Base-by-base conservation (phyloP, 805 yeast genomes). In the Kuraishia piskuri region DNA sequence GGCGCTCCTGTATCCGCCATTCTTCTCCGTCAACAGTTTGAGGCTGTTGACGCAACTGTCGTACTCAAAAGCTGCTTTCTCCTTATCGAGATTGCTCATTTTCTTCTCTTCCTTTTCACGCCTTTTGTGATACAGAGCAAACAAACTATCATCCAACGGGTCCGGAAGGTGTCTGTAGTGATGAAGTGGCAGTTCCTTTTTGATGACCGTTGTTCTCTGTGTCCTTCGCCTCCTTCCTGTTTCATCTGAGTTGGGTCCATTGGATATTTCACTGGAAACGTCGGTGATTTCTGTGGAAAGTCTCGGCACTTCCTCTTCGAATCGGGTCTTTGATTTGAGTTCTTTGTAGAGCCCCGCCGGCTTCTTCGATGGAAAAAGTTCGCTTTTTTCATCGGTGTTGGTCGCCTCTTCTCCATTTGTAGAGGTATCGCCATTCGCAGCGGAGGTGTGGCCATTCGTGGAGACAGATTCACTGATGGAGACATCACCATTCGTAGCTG, bases 71-170 rank as follows among this genome's bases (percentile, higher is more conserved):
- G 76, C 68, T 48, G 82, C 70, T 53, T 77, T 74, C 50, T 74
- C 77, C 23, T 78, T 69, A 58, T 86, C 91, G 1, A 76, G 69
- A 37, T 71, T 72, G 25, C 73, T 68, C 78, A 84, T 82, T 49
- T 79, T 73, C 55, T 76, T 76, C 64, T 88, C 96, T 52, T 83
- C 84, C 53, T 78, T 78, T 57, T 77, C 79, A 82, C 85, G 79
- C 45, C 78, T 73, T 46, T 74, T 74, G 66, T 86, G 91, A 59
- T 75, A 79, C 14, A 69, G 56, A 26, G 64, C 60, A 62, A 70
- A 83, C 14, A 69, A 20, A 0, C 63, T 58, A 62, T 82, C 86
- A 1, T 65, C 59, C 50, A 87, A 67, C 3, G 82, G 80, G 59
- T 79, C 84, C 9, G 51, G 40, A 9, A 19, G 45, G 9, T 45